A percentile compares a stretch with the other conserved stretches of the same genome.
phyloP scores from a whole-genome alignment of 306 rosid genomes.

The Macrotyloma uniflorum region DNA sequence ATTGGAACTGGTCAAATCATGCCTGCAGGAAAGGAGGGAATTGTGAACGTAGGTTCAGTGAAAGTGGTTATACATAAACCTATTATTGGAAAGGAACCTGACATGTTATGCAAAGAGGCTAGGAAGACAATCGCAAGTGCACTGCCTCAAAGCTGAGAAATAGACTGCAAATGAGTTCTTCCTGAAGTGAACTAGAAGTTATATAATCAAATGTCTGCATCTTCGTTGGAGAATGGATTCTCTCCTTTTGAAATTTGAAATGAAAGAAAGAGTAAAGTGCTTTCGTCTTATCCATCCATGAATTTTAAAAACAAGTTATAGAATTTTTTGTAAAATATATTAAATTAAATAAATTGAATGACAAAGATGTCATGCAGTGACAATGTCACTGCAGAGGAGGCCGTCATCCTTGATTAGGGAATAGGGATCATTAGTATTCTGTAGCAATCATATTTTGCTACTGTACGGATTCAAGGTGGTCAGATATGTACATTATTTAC shows the following conservation, averaged over 20 bases:
- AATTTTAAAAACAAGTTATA: neutral
- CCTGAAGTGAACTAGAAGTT: slow-evolving; percentile 33
- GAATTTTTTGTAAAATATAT: neutral
- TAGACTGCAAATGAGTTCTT: slow-evolving; percentile 18
- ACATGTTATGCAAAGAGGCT: slow-evolving; percentile 67
- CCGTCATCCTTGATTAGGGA: neutral
- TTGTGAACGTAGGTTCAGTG: slow-evolving; percentile 71
- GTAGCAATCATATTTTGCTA: neutral
- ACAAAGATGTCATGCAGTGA: neutral
- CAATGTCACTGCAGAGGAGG: neutral
- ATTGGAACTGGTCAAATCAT: slow-evolving; percentile 89
- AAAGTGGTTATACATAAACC: slow-evolving; percentile 83
- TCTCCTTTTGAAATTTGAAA: neutral
- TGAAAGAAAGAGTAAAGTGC: neutral
- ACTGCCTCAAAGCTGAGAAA: slow-evolving; percentile 56
- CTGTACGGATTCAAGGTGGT: neutral
- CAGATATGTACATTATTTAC: neutral
- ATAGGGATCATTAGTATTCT: slow-evolving; percentile 15
- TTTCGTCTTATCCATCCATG: neutral
- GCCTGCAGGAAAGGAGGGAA: slow-evolving; percentile 87
- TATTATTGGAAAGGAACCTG: slow-evolving; percentile 63
- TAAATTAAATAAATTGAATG: neutral
- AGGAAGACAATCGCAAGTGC: slow-evolving; percentile 64
- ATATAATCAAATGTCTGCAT: slow-evolving; percentile 11
- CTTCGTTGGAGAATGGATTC: neutral